These are phyloP conservation scores for Colletotrichum sp. DNA, from an alignment of 2,329 filamentous ascomycete species.

Conservation along the genomic window DNA sequence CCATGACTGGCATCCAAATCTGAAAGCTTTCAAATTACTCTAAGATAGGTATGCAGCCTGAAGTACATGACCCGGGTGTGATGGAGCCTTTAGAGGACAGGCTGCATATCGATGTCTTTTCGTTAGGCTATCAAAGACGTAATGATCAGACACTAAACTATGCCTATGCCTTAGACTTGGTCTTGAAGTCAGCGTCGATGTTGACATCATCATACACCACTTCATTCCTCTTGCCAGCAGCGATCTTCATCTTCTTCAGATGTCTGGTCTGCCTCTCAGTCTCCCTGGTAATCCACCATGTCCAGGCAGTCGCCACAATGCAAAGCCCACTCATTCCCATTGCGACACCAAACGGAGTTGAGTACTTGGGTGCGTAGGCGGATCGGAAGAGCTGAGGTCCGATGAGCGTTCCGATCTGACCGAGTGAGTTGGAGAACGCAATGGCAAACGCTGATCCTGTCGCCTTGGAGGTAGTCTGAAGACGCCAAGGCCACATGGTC, in stretches of 20 bases:
- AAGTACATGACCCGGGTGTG: neutral
- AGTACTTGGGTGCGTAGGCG: neutral
- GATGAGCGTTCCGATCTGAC: slow-evolving; percentile 52
- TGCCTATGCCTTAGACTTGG: neutral
- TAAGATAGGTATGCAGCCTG: neutral
- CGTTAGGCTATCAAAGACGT: neutral
- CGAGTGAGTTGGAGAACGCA: slow-evolving; percentile 54
- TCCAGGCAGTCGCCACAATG: slow-evolving; percentile 41
- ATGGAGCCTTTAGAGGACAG: neutral
- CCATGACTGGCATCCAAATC: neutral
- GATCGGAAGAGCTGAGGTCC: slow-evolving; percentile 40
- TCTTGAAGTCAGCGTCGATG: neutral
- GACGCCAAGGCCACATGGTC: slow-evolving; percentile 58
- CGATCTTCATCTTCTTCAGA: neutral
- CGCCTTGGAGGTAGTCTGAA: slow-evolving; percentile 48
- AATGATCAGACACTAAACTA: neutral
- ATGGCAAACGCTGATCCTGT: slow-evolving; percentile 56
- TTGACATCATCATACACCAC: neutral
- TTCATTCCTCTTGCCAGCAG: neutral
- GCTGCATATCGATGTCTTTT: neutral
- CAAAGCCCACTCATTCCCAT: slow-evolving; percentile 49
- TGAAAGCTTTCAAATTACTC: neutral
- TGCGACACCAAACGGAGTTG: slow-evolving; percentile 18
- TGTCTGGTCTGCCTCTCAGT: slow-evolving; percentile 49
- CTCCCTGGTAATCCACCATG: slow-evolving; percentile 49